phyloP scores from a whole-genome alignment of 805 yeast species.

The Diddensiella transvaalensis region DNA sequence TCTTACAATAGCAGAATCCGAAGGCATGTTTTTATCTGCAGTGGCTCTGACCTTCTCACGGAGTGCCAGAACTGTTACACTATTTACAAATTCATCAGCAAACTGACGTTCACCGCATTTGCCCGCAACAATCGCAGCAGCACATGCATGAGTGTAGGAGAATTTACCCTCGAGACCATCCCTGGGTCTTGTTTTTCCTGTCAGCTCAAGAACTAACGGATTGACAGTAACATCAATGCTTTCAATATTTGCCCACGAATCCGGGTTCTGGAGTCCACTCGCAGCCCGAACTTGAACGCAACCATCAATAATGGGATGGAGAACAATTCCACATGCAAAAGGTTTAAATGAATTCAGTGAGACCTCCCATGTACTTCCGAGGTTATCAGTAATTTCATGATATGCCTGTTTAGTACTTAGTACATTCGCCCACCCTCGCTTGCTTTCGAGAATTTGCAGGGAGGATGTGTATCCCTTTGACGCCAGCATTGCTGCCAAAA shows the following conservation, averaged over 20 bases:
- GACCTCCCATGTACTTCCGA: slow-evolving; percentile 8
- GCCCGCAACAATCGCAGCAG: slow-evolving; percentile 10
- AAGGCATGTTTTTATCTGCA: slow-evolving; percentile 1
- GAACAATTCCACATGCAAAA: slow-evolving; percentile 12
- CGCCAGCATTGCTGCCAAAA: slow-evolving; percentile 9
- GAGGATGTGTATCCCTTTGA: slow-evolving; percentile 13
- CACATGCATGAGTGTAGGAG: slow-evolving; percentile 11
- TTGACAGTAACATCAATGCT: slow-evolving; percentile 6
- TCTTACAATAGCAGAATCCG: slow-evolving; percentile 9
- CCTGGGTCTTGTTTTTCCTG: slow-evolving; percentile 7
- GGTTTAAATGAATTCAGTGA: slow-evolving; percentile 12
- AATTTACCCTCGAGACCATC: slow-evolving; percentile 11
- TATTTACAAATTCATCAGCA: slow-evolving; percentile 6
- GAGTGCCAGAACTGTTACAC: slow-evolving; percentile 1
- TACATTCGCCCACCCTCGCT: slow-evolving; percentile 9
- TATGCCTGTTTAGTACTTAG: slow-evolving; percentile 8
- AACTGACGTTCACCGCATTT: slow-evolving; percentile 10
- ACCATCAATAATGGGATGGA: slow-evolving; percentile 10
- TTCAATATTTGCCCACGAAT: not conserved
- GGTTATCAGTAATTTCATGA: slow-evolving; percentile 5
- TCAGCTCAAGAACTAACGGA: slow-evolving; percentile 10
- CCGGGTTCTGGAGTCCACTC: not conserved
- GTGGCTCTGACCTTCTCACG: slow-evolving; percentile 6
- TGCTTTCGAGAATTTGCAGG: slow-evolving; percentile 7
- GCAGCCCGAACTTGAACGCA: slow-evolving; percentile 6